phyloP scores from a whole-genome alignment of 139 green algal species.

The Chlamydomonas sp. region DNA sequence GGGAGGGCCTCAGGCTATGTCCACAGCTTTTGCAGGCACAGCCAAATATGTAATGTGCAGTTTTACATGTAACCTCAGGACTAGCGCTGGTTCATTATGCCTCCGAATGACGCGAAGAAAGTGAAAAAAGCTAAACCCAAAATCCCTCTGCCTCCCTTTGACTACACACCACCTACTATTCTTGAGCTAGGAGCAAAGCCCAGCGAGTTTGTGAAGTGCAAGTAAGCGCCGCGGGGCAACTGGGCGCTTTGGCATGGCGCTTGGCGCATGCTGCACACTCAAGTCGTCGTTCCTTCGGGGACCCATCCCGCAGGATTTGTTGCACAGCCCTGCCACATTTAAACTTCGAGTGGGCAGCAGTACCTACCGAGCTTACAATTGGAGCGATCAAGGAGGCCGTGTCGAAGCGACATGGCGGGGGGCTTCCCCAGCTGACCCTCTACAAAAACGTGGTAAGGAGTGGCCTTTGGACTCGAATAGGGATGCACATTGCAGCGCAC shows the following conservation, averaged over 20 bases:
- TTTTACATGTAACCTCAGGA: no score
- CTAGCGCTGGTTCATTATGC: background rate
- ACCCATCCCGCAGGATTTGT: conserved; percentile 26
- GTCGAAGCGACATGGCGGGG: conserved; percentile 33
- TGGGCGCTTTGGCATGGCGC: background rate
- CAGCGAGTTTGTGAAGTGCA: conserved; percentile 3
- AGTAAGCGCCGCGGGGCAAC: background rate
- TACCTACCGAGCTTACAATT: conserved; percentile 22
- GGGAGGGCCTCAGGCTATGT: no score
- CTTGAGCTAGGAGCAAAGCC: conserved; percentile 23
- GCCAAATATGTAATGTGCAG: no score
- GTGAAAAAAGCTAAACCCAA: background rate
- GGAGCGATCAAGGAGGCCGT: conserved; percentile 33
- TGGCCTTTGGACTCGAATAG: background rate
- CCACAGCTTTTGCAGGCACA: no score
- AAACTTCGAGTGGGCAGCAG: conserved; percentile 42
- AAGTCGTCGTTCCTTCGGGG: background rate
- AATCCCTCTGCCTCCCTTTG: background rate
- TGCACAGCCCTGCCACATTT: conserved; percentile 16
- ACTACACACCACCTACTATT: conserved; percentile 8
- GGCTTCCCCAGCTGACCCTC: conserved; percentile 10
- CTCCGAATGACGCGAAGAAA: conserved; percentile 9
- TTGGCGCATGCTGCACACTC: background rate
- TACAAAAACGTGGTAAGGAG: conserved; percentile 30
- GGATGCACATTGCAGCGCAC: background rate